These are phyloP conservation scores for Drechslera avenae DNA, from an alignment of 2,329 filamentous ascomycete genomes.

Conservation along the genomic window DNA sequence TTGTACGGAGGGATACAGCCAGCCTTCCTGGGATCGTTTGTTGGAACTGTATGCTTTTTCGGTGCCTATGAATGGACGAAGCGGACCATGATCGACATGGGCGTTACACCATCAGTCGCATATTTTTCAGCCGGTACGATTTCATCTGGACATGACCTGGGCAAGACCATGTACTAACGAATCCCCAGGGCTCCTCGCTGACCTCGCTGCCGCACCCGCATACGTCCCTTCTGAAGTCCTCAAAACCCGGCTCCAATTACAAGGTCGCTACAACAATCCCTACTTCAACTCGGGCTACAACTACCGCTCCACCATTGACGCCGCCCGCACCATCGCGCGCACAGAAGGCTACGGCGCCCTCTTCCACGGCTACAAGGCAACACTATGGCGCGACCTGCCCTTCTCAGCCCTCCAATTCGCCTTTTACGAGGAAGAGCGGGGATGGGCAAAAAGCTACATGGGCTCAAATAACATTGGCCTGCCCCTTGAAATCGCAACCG, in stretches of 20 bases:
- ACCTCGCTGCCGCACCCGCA: constrained; percentile 86
- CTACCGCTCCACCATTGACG: constrained; percentile 84
- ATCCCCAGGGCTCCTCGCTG: constrained; percentile 79
- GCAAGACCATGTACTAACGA: background rate
- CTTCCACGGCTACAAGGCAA: constrained; percentile 97
- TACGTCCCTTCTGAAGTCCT: constrained; percentile 98
- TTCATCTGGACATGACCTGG: background rate
- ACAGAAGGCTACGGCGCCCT: constrained; percentile 83
- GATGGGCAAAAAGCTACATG: constrained; percentile 77
- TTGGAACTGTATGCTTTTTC: constrained; percentile 93
- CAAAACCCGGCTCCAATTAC: constrained; percentile 94
- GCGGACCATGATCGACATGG: constrained; percentile 81
- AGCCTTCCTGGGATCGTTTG: constrained; percentile 88
- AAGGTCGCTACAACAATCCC: constrained; percentile 94
- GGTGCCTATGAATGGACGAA: constrained; percentile 97
- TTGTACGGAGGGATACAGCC: constrained; percentile 94
- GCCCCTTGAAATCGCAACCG: constrained; percentile 83
- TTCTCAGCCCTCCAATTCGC: constrained; percentile 97
- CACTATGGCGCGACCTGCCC: constrained; percentile 88
- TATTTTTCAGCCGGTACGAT: constrained; percentile 80
- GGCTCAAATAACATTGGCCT: constrained; percentile 84
- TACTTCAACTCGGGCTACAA: constrained; percentile 95
- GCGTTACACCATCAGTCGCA: constrained; percentile 79
- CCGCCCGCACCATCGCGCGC: constrained; percentile 80
- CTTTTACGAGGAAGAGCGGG: constrained; percentile 94